Base-by-base conservation (phyloP, 345 rosid species). In the Clarkia xantiana region DNA sequence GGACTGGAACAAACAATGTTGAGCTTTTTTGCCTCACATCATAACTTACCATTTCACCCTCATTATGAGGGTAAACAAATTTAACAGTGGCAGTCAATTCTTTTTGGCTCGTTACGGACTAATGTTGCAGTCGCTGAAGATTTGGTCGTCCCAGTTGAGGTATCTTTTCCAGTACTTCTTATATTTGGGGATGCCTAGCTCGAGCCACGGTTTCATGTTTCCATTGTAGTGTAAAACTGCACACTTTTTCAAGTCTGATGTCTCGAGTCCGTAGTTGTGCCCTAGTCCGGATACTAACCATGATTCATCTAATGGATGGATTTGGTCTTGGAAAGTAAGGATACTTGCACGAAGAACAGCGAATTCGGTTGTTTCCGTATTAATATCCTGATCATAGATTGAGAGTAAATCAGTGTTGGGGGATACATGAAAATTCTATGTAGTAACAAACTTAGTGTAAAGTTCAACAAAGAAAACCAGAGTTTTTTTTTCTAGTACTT, bases 201-300 rank as follows among this genome's bases (percentile, higher is more conserved):
- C 52, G 6, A 56, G 60, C 60, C 60, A 56, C 10, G 52, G 60
- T 40, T 56, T 56, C 60, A 56, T 47, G 18, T 47, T 47, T n/a
- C 60, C 60, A 45, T 47, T 56, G 45, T 56, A 56, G 23, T 47
- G 60, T 3, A 56, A 36, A 22, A 56, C 60, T 10, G 52, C 45
- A 4, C 52, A 52, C 16, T 19, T 47, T 19, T 47, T 38, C 14
- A 47, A 11, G 20, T 45, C 14, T 4, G 47, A 40, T 10, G 16
- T 18, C 36, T 56, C 29, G 13, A 56, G 44, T 29, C 44, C 45
- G 45, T 47, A 56, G 39, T 56, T 38, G 40, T 56, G 60, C 15
- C 60, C 60, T n/a, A 56, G 42, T 13, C 60, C 60, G 14, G 60
- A 46, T 10, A 56, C 14, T 14, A 46, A 18, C 60, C 60, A 56